Percentiles rank a stretch among this genome's conserved stretches.
Conservation (phyloP, 768 basidiomycete genomes). For the Lepiota brunneoincarnata region DNA sequence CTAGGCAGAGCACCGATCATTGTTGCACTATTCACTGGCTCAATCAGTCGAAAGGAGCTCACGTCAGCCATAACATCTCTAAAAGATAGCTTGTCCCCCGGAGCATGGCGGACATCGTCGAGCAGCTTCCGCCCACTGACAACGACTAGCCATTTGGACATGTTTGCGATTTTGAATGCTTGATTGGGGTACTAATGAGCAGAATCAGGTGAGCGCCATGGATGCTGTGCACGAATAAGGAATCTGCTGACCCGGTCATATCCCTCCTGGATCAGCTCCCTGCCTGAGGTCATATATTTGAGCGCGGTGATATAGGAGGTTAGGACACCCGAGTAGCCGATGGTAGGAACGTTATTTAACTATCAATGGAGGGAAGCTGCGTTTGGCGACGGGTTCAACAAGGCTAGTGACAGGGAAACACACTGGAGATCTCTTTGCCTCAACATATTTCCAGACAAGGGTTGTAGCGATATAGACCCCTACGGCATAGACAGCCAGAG, state of each 20-base stretch:
- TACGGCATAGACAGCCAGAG: background rate
- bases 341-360: conserved; percentile 18
- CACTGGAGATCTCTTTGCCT: conserved; percentile 10
- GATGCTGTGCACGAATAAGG: background rate
- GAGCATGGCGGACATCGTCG: conserved; percentile 31
- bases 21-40: background rate
- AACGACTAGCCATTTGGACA: conserved; percentile 29
- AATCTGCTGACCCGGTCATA: conserved; percentile 17
- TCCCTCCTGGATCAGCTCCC: conserved; percentile 22
- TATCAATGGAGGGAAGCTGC: background rate
- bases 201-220: background rate
- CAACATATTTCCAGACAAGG: conserved; percentile 2
- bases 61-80: conserved; percentile 8
- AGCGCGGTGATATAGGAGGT: conserved; percentile 22
- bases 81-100: conserved; percentile 25
- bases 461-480: background rate
- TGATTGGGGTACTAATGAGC: conserved; percentile 8
- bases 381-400: background rate
- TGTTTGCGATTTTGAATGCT: conserved; percentile 13
- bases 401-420: background rate
- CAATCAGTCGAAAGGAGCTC: background rate
- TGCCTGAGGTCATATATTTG: conserved; percentile 20
- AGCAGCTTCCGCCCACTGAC: conserved; percentile 26
- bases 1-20: conserved; percentile 21
- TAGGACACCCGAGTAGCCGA: conserved; percentile 23